These are phyloP conservation scores for Cytospora paraplurivora DNA, from an alignment of 2,329 filamentous ascomycete species.

Conservation along the genomic window DNA sequence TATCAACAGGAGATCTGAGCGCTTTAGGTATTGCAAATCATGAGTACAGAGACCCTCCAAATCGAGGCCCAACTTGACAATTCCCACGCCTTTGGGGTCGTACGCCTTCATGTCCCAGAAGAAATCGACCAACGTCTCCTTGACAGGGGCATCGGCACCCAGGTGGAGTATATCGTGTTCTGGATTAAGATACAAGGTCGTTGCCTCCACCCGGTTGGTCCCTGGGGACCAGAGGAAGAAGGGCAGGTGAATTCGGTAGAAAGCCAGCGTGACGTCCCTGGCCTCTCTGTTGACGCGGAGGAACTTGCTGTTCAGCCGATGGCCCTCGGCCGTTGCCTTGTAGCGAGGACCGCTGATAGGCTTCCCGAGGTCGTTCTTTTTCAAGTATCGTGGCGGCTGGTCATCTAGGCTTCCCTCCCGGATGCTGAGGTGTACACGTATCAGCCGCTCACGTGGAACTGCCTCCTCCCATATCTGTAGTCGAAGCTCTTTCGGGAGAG, in stretches of 20 bases:
- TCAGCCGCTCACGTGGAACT: slow-evolving; percentile 22
- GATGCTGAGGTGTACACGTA: background rate
- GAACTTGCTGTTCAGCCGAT: slow-evolving; percentile 13
- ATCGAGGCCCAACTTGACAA: slow-evolving; percentile 17
- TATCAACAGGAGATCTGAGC: slow-evolving; percentile 16
- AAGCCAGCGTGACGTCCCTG: background rate
- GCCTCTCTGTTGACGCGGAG: slow-evolving; percentile 21
- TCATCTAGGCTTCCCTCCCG: background rate
- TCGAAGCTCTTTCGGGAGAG: slow-evolving; percentile 24
- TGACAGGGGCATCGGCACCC: slow-evolving; percentile 14
- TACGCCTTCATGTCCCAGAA: slow-evolving; percentile 28
- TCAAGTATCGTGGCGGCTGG: slow-evolving; percentile 15
- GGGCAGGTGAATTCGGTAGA: slow-evolving; percentile 23
- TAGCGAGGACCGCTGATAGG: slow-evolving; percentile 23
- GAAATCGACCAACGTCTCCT: slow-evolving; percentile 23
- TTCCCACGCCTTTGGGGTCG: slow-evolving; percentile 19
- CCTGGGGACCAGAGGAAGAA: background rate
- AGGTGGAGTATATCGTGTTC: slow-evolving; percentile 24
- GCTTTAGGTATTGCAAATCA: slow-evolving; percentile 18
- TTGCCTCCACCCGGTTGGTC: background rate
- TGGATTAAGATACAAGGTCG: slow-evolving; percentile 18
- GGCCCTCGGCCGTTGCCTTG: background rate
- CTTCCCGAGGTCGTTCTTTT: slow-evolving; percentile 23
- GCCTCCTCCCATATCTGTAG: slow-evolving; percentile 26
- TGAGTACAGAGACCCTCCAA: slow-evolving; percentile 7